Percentiles rank a stretch among this genome's conserved stretches.
phyloP scores from a whole-genome alignment of 345 rosid genomes.

The Trapa bicornis region DNA sequence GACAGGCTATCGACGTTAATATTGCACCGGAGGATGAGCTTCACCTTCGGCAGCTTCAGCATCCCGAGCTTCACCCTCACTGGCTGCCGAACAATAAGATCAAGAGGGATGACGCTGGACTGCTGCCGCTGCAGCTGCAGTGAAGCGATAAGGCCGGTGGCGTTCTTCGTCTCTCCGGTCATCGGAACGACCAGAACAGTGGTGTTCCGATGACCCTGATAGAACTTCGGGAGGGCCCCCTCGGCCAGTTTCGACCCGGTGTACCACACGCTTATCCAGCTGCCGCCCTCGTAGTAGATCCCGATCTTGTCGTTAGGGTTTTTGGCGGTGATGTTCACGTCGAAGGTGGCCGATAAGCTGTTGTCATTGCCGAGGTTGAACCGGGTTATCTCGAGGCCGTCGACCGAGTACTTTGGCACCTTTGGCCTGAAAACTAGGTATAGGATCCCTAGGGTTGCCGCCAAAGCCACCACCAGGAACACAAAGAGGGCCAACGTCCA shows the following conservation, averaged over 20 bases:
- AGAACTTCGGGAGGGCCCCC: conserved; percentile 18
- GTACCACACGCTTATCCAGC: conserved; percentile 49
- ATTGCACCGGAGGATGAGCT: conserved; percentile 39
- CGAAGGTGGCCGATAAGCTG: conserved; percentile 42
- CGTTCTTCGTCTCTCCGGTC: conserved; percentile 22
- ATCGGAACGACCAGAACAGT: conserved; percentile 42
- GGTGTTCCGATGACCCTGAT: conserved; percentile 68
- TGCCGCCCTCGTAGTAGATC: conserved; percentile 63
- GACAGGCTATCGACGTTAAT: conserved; percentile 21
- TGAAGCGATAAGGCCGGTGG: neutral
- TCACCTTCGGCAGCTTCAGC: conserved; percentile 49
- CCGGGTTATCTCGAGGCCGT: conserved; percentile 37
- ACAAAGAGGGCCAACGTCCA: neutral
- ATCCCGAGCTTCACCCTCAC: conserved; percentile 44
- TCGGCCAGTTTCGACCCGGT: conserved; percentile 34
- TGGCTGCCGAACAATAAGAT: neutral
- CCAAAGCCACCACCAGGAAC: neutral
- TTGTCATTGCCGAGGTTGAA: conserved; percentile 22
- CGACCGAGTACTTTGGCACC: conserved; percentile 51
- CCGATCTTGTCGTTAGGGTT: conserved; percentile 71
- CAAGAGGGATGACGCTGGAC: neutral
- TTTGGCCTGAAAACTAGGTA: conserved; percentile 28
- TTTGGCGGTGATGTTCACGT: conserved; percentile 44
- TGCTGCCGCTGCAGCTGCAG: neutral
- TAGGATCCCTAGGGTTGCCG: neutral